Percentiles rank a stretch among this genome's conserved stretches.
These are phyloP conservation scores for Botrytis hyacinthi DNA, from an alignment of 2,329 filamentous ascomycete genomes.

Conservation along the genomic window DNA sequence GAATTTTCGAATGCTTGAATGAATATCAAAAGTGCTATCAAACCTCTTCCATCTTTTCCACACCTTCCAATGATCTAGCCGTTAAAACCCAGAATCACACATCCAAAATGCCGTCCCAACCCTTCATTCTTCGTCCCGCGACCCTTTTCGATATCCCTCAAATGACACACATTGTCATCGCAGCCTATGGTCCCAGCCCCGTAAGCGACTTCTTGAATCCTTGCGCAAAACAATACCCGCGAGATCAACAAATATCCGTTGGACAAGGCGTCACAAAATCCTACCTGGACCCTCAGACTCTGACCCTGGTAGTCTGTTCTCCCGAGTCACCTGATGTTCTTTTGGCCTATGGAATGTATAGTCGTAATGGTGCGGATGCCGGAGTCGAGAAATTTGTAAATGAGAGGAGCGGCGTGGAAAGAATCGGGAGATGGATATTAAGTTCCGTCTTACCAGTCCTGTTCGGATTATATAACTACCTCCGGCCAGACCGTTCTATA, in stretches of 20 bases:
- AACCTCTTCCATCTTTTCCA: too few relatives aligned
- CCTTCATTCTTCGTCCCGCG: constrained; percentile 25
- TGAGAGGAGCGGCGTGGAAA: background rate
- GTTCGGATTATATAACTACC: constrained; percentile 6
- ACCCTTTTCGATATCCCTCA: constrained; percentile 23
- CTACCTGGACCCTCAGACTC: constrained; percentile 11
- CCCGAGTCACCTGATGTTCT: constrained; percentile 17
- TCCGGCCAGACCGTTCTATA: constrained; percentile 27
- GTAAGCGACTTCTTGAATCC: constrained; percentile 27
- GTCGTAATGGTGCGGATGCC: constrained; percentile 28
- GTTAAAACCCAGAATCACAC: too few relatives aligned
- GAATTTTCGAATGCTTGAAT: too few relatives aligned
- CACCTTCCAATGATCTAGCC: too few relatives aligned
- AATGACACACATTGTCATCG: constrained; percentile 18
- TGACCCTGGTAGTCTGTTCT: constrained; percentile 28
- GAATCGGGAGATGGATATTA: constrained; percentile 15
- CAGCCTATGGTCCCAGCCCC: constrained; percentile 24
- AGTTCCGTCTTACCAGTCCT: constrained; percentile 23
- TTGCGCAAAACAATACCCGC: constrained; percentile 19
- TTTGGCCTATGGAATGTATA: constrained; percentile 28
- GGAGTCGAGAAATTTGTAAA: constrained; percentile 20
- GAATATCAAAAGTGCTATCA: background rate
- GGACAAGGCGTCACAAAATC: constrained; percentile 20
- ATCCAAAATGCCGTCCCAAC: background rate
- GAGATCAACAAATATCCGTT: constrained; percentile 19